Evolutionary conservation across 1,284 basidiomycete genomes (phyloP).

Genomic region (Neolentinus lepideus): DNA sequence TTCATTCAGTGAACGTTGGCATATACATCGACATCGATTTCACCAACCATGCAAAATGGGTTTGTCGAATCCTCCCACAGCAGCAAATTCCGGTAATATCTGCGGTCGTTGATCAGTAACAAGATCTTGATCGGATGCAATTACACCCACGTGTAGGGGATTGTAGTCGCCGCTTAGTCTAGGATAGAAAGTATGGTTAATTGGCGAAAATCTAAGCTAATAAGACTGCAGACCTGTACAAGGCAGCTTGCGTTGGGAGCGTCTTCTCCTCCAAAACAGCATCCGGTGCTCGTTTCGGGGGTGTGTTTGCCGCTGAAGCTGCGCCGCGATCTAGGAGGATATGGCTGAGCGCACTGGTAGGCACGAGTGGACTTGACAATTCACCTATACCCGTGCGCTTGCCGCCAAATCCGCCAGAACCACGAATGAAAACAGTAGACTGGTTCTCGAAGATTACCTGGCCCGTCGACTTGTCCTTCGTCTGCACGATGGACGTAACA

Average conservation of each 20-base stretch:
- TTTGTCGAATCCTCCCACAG: constrained; percentile 90
- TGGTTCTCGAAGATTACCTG: constrained; percentile 90
- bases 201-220: constrained; percentile 2
- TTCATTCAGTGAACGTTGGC: constrained; percentile 1
- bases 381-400: constrained; percentile 78
- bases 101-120: constrained; percentile 20
- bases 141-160: constrained; percentile 72
- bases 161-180: constrained; percentile 85
- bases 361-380: constrained; percentile 11
- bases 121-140: not conserved
- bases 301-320: constrained; percentile 79
- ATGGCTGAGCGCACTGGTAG: not conserved
- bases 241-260: constrained; percentile 71
- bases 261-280: constrained; percentile 87
- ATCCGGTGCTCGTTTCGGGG: constrained; percentile 82
- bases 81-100: constrained; percentile 92
- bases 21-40: not conserved
- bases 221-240: constrained; percentile 62
- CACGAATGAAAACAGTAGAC: constrained; percentile 89
- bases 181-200: constrained; percentile 18
- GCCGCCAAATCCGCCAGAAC: constrained; percentile 93
- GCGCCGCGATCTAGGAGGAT: constrained; percentile 73
- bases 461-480: constrained; percentile 74
- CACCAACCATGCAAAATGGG: constrained; percentile 71
- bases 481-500: constrained; percentile 74